Evolutionary conservation across 2,329 filamentous ascomycete species (phyloP), one percentile per base, ranked within the genome.

Genomic region (Ramularia endophylla): DNA sequence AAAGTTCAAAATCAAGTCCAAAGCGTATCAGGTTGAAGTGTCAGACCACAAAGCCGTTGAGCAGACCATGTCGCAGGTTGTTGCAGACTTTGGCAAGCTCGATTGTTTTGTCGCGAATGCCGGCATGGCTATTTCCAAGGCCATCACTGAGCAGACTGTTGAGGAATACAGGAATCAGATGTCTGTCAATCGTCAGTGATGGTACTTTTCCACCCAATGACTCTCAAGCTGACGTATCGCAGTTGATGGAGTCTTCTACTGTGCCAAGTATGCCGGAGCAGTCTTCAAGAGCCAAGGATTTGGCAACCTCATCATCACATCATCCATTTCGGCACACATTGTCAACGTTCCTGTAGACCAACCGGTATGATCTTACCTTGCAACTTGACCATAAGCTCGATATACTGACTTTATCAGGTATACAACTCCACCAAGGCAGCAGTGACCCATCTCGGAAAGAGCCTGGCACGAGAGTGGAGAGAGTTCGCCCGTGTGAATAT

Each of bases 51-150:
- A 17, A 3, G 43, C 60, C 75, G 55, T 77, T 77, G 52, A 74
- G 94, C 31, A 72, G 86, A 48, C 76, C 82, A 30, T 78, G 80
- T 27, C 90, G 87, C 70, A 74, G 77, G 59, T 88, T 47, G 62
- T 88, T 28, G 18, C 40, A 15, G 67, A 76, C 44, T 88, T 94
- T 61, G 81, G 82, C 62, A 83, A 83, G 63, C 84, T 95, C 51
- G 87, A 95, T 66, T 81, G 85, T 62, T 77, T 95, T 25, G 87
- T 95, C 53, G 95, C 89, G 20, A 94, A 87, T 20, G 89, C 89
- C 31, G 89, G 89, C 22, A 94, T 95, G 68, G 89, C 86, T 5
- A 88, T 94, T 68, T 74, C 70, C 0, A 77, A 78, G 51, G 69
- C 73, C 0, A 70, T 80, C 11, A 58, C 77, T 1, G 75, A 80